These are phyloP conservation scores for Trapa incisa DNA, from an alignment of 345 rosid genomes.

Conservation along the genomic window DNA sequence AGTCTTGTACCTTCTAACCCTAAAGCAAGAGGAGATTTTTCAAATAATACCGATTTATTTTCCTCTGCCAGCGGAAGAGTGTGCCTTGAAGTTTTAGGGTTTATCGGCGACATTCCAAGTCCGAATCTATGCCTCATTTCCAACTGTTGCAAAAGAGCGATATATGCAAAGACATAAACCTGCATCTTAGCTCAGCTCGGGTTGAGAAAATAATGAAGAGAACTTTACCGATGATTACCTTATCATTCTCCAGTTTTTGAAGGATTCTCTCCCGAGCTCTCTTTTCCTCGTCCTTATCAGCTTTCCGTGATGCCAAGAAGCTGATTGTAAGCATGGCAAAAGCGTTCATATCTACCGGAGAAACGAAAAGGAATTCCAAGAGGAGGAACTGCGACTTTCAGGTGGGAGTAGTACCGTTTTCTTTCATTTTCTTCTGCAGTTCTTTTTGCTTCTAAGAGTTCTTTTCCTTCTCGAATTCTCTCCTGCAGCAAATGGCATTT, in stretches of 20 bases:
- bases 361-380: neutral
- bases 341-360: neutral
- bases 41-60: constrained; percentile 1
- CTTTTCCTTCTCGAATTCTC: constrained; percentile 63
- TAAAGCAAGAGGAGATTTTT: neutral
- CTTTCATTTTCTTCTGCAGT: constrained; percentile 62
- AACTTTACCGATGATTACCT: constrained; percentile 27
- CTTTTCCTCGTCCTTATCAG: constrained; percentile 52
- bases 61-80: constrained; percentile 4
- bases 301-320: constrained; percentile 34
- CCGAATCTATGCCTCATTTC: constrained; percentile 53
- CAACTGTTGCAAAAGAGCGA: constrained; percentile 16
- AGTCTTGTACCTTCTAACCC: neutral
- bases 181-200: neutral
- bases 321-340: constrained; percentile 20
- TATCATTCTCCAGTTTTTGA: constrained; percentile 54
- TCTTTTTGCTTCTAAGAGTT: constrained; percentile 38
- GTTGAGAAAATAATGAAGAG: neutral
- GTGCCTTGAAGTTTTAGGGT: constrained; percentile 6
- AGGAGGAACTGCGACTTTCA: neutral
- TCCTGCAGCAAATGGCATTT: constrained; percentile 26
- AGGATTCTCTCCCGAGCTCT: constrained; percentile 54
- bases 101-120: constrained; percentile 26
- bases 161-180: neutral
- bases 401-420: constrained; percentile 37